Evolutionary conservation across 768 basidiomycete species (phyloP), one percentile per base, ranked within the genome.

Genomic region (Naganishia antarctica): DNA sequence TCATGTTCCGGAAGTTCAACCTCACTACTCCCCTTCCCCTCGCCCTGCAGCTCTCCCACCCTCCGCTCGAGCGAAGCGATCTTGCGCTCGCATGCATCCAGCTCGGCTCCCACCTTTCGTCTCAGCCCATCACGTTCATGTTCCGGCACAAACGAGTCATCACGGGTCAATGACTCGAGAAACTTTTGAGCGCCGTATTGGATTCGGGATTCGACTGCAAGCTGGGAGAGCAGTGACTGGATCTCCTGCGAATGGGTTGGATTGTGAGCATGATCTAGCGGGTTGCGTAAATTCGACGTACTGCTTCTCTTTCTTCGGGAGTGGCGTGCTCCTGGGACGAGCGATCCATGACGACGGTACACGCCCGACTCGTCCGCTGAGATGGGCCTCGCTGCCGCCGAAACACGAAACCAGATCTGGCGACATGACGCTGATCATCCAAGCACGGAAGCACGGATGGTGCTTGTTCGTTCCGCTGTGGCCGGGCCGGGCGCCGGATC

Each of bases 171-270:
- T 15, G 76, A 74, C 69, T 85, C 85, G 15, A 96, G 80, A 66
- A 97, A 82, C 69, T 88, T 91, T 80, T 93, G 90, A 0, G 92
- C 92, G 12, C 92, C 92, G 76, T 91, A 91, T 74, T 86, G 90
- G 66, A 96, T 90, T 61, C 87, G 82, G 66, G 84, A 85, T 78
- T 92, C 87, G 66, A 88, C 82, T 60, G 84, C 83, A 21, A 93
- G 80, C 71, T 86, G 84, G 60, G 81, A 82, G 53, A 84, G 83
- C 21, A 96, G 80, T 5, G 81, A 78, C 47, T 86, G 86, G 50
- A 91, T 78, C 90, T 90, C 53, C 53, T 57, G 53, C 21, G 18
- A 11, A 7, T 1, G 1, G 34, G n/a, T n/a, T n/a, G n/a, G n/a
- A n/a, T n/a, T n/a, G n/a, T n/a, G n/a, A n/a, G n/a, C n/a, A n/a